phyloP scores from a whole-genome alignment of 768 basidiomycete species.

The Lentinula raphanica region DNA sequence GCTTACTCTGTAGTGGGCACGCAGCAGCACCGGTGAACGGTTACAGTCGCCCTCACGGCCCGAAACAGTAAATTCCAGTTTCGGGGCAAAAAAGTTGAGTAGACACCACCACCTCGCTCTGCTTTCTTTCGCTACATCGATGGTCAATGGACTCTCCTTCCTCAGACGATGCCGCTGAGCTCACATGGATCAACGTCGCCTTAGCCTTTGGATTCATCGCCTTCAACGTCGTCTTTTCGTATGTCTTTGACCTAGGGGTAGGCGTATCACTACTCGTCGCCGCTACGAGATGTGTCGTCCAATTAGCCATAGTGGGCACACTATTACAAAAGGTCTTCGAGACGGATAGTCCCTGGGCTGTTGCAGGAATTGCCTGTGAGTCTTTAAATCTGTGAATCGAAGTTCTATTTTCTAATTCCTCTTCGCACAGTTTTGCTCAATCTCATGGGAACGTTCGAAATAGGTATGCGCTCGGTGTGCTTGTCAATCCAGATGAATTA shows the following conservation, averaged over 20 bases:
- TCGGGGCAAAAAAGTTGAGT: too few species aligned
- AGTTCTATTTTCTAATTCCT: neutral
- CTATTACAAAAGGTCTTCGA: slow-evolving; percentile 72
- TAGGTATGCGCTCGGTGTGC: slow-evolving; percentile 40
- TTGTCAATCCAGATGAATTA: neutral
- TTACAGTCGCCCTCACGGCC: too few species aligned
- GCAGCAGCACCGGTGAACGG: too few species aligned
- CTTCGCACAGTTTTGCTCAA: slow-evolving; percentile 64
- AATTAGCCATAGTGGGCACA: slow-evolving; percentile 69
- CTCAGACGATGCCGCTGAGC: slow-evolving; percentile 1
- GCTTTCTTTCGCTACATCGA: too few species aligned
- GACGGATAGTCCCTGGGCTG: slow-evolving; percentile 67
- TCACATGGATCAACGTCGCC: slow-evolving; percentile 72
- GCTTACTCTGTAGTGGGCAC: too few species aligned
- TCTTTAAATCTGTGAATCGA: slow-evolving; percentile 11
- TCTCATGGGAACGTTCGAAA: slow-evolving; percentile 71
- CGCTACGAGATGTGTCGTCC: slow-evolving; percentile 69
- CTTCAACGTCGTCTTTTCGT: slow-evolving; percentile 65
- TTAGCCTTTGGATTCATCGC: slow-evolving; percentile 73
- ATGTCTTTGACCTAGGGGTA: slow-evolving; percentile 60
- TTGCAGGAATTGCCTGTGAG: slow-evolving; percentile 69
- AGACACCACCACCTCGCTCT: too few species aligned
- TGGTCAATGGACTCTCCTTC: neutral
- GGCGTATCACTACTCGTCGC: slow-evolving; percentile 64
- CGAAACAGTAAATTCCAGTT: too few species aligned